phyloP scores from a whole-genome alignment of 2,329 filamentous ascomycete genomes.

The Diaporthe ilicicola region DNA sequence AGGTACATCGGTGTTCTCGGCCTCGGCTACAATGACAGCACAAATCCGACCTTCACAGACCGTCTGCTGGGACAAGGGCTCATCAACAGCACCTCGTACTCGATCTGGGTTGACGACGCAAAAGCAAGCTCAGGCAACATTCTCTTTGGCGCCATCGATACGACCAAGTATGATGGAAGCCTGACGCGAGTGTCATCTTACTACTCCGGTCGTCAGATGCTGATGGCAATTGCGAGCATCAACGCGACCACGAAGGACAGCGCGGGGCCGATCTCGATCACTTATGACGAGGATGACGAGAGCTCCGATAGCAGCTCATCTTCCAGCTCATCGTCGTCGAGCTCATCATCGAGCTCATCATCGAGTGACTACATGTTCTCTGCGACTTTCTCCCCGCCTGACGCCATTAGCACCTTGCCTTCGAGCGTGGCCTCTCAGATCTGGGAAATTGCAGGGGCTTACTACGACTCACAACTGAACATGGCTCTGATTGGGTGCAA shows the following conservation, averaged over 20 bases:
- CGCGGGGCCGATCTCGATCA: constrained; percentile 21
- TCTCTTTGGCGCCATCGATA: constrained; percentile 45
- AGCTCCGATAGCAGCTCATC: neutral
- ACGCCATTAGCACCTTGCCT: constrained; percentile 40
- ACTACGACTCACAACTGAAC: constrained; percentile 30
- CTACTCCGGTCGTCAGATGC: constrained; percentile 11
- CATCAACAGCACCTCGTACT: constrained; percentile 42
- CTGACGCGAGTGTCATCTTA: constrained; percentile 16
- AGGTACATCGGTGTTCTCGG: constrained; percentile 40
- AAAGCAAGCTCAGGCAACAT: constrained; percentile 40
- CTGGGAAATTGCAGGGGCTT: constrained; percentile 41
- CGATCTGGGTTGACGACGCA: constrained; percentile 44
- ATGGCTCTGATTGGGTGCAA: constrained; percentile 40
- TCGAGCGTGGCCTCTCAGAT: constrained; percentile 37
- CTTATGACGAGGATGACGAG: neutral
- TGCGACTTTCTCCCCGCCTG: constrained; percentile 35
- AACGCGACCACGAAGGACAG: constrained; percentile 27
- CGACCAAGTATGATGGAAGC: constrained; percentile 36
- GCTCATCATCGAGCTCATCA: neutral
- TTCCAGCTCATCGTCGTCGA: neutral
- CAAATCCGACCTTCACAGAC: constrained; percentile 37
- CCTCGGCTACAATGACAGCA: constrained; percentile 40
- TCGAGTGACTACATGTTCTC: constrained; percentile 25
- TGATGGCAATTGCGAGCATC: constrained; percentile 21
- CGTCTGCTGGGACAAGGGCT: constrained; percentile 39